Conservation (phyloP, 2,329 filamentous ascomycete genomes). For the Trichoderma atroviride region DNA sequence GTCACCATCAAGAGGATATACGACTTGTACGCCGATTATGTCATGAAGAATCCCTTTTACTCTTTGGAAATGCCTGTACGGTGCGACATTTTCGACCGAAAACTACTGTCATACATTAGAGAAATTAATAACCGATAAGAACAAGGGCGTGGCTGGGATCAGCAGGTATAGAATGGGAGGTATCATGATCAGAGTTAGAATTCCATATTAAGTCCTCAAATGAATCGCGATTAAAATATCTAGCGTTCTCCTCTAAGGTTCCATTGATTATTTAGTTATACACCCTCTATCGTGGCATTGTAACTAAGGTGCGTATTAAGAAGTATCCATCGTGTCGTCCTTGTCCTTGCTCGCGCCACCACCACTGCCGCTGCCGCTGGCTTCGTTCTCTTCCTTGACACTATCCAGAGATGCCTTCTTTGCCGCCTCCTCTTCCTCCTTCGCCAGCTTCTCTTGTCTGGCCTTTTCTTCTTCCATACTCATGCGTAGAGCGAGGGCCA, state of each 20-base stretch:
- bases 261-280: slow-evolving; percentile 36
- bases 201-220: slow-evolving; percentile 17
- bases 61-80: slow-evolving; percentile 96
- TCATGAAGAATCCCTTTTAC: slow-evolving; percentile 99
- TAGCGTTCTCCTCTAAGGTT: slow-evolving; percentile 19
- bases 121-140: slow-evolving; percentile 63
- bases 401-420: slow-evolving; percentile 77
- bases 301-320: slow-evolving; percentile 46
- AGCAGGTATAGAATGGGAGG: not conserved
- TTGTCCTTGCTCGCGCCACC: slow-evolving; percentile 48
- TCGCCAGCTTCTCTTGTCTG: slow-evolving; percentile 81
- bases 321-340: slow-evolving; percentile 88
- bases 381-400: slow-evolving; percentile 79
- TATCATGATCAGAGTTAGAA: not conserved
- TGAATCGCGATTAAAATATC: slow-evolving; percentile 21
- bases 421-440: slow-evolving; percentile 71
- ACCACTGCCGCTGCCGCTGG: slow-evolving; percentile 47
- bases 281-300: slow-evolving; percentile 40
- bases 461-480: slow-evolving; percentile 98
- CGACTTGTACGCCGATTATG: slow-evolving; percentile 93
- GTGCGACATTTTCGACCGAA: slow-evolving; percentile 92
- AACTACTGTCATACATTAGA: slow-evolving; percentile 78
- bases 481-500: slow-evolving; percentile 93
- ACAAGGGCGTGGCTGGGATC: not conserved
- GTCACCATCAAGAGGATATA: slow-evolving; percentile 82